Evolutionary conservation across 176 grass and related monocot species (phyloP).

Genomic region (Musa schizocarpa): DNA sequence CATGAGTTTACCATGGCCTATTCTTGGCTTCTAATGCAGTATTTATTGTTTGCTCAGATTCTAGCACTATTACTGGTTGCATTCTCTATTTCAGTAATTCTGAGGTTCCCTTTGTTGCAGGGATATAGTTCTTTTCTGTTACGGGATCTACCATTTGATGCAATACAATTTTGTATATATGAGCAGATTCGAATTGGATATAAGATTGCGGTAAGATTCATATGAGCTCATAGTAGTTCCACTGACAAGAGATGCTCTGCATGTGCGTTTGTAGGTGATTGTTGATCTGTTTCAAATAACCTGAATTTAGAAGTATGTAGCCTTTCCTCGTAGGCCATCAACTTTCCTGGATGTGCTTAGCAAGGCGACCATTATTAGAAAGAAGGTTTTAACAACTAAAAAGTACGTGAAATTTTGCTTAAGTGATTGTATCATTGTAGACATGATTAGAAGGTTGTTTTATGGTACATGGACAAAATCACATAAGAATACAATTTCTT

Average conservation of each 20-base stretch:
- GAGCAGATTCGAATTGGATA: constrained; percentile 96
- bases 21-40: neutral
- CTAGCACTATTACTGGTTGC: neutral
- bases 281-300: neutral
- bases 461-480: no score
- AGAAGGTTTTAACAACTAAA: neutral
- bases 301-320: neutral
- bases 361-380: neutral
- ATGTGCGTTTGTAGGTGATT: neutral
- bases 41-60: neutral
- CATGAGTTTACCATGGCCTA: neutral
- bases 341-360: neutral
- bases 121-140: constrained; percentile 91
- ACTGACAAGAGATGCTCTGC: neutral
- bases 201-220: constrained; percentile 40
- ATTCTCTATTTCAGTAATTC: neutral
- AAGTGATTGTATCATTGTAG: no score
- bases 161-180: constrained; percentile 90
- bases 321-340: neutral
- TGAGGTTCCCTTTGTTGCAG: constrained; percentile 25
- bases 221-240: neutral
- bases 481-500: no score
- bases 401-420: no score
- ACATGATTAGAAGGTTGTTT: no score
- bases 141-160: constrained; percentile 88